These are phyloP conservation scores for Lactarius sanguifluus DNA, from an alignment of 768 basidiomycete species.

Conservation along the genomic window DNA sequence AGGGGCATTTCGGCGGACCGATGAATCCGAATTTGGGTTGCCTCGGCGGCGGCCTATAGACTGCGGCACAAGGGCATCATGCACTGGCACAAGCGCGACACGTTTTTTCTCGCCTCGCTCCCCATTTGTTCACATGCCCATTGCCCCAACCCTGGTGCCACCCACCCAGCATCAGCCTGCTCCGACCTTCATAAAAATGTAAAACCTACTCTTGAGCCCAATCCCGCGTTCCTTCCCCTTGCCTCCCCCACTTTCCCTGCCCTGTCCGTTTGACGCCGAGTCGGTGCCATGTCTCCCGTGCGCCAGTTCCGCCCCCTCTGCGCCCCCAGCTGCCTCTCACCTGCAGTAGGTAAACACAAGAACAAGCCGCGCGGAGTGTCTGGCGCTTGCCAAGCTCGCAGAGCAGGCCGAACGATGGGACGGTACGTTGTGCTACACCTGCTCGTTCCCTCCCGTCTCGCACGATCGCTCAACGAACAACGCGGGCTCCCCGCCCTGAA, in stretches of 20 bases:
- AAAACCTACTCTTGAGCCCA: slow-evolving; percentile 2
- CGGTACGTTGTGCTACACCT: slow-evolving; percentile 46
- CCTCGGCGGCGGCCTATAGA: background rate
- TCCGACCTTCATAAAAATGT: slow-evolving; percentile 19
- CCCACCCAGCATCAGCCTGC: background rate
- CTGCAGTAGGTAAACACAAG: slow-evolving; percentile 28
- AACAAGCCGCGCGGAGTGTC: slow-evolving; percentile 37
- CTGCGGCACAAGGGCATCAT: slow-evolving; percentile 11
- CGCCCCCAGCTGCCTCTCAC: slow-evolving; percentile 8
- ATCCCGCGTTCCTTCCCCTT: background rate
- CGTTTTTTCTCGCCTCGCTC: slow-evolving; percentile 1
- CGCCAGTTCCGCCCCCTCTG: slow-evolving; percentile 4
- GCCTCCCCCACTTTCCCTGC: background rate
- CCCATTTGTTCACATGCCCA: slow-evolving; percentile 24
- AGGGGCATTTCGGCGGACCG: background rate
- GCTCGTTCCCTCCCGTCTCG: background rate
- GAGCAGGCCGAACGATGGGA: slow-evolving; percentile 89
- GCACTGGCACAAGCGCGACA: slow-evolving; percentile 18
- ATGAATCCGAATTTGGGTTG: background rate
- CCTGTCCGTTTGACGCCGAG: background rate
- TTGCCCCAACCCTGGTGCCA: slow-evolving; percentile 28
- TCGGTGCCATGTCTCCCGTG: slow-evolving; percentile 25
- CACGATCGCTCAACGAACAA: background rate
- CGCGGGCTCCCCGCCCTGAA: too few species aligned
- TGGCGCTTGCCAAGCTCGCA: slow-evolving; percentile 75